phyloP scores from a whole-genome alignment of 495 filamentous ascomycete species.

The Rusavskia elegans region DNA sequence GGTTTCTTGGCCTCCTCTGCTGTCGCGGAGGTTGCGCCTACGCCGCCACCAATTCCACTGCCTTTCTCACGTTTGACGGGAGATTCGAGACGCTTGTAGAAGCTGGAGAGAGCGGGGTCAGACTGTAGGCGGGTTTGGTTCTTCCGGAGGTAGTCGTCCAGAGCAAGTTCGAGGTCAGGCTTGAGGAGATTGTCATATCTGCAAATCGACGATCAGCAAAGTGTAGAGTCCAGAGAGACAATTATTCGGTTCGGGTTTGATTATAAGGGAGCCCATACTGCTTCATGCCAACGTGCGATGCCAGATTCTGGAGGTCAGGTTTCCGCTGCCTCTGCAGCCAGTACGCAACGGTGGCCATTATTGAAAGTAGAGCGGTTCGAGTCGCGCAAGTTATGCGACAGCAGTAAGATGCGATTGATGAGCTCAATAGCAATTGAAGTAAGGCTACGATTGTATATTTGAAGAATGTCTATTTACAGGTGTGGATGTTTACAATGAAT shows the following conservation, averaged over 20 bases:
- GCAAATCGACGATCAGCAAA: not conserved
- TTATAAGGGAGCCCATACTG: slow-evolving; percentile 35
- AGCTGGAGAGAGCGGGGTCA: slow-evolving; percentile 52
- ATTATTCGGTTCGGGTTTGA: slow-evolving; percentile 4
- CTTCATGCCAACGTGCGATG: slow-evolving; percentile 52
- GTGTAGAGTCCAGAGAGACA: not conserved
- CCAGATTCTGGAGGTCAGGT: slow-evolving; percentile 59
- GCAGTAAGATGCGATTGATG: slow-evolving; percentile 10
- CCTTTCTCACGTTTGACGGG: slow-evolving; percentile 59
- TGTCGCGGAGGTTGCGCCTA: slow-evolving; percentile 14
- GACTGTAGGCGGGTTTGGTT: slow-evolving; percentile 43
- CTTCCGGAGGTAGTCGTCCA: slow-evolving; percentile 59
- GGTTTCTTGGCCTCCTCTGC: slow-evolving; percentile 17
- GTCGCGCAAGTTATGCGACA: slow-evolving; percentile 34
- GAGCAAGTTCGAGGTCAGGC: slow-evolving; percentile 57
- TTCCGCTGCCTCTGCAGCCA: slow-evolving; percentile 82
- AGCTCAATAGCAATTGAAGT: not conserved
- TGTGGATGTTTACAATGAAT: slow-evolving; percentile 8
- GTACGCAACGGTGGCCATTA: slow-evolving; percentile 40
- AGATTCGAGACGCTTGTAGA: slow-evolving; percentile 58
- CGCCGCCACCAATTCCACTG: slow-evolving; percentile 26
- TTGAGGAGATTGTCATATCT: slow-evolving; percentile 65
- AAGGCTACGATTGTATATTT: not conserved
- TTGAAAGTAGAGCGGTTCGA: slow-evolving; percentile 15
- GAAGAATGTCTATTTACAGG: slow-evolving; percentile 9